Percentiles rank a stretch among this genome's conserved stretches.
phyloP scores from a whole-genome alignment of 2,329 filamentous ascomycete genomes.

The Decorospora gaudefroyi region DNA sequence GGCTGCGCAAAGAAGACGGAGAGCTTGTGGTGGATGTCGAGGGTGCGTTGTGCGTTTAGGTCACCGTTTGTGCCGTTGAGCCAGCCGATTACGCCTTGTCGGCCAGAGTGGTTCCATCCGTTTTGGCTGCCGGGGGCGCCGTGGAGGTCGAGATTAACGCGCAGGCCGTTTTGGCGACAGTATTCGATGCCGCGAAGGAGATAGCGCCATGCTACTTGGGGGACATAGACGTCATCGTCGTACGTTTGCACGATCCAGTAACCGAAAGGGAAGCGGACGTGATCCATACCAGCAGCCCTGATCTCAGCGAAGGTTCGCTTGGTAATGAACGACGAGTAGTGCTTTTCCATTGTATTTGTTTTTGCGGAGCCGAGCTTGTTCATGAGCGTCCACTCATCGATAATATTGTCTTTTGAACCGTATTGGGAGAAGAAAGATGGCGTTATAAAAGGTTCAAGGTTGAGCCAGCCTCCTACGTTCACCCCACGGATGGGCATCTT shows the following conservation, averaged over 20 bases:
- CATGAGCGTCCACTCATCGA: slow-evolving; percentile 87
- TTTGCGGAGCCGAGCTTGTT: slow-evolving; percentile 68
- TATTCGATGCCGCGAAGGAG: slow-evolving; percentile 91
- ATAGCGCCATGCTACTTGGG: slow-evolving; percentile 88
- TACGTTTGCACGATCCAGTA: slow-evolving; percentile 94
- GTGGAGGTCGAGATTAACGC: slow-evolving; percentile 92
- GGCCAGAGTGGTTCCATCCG: slow-evolving; percentile 95
- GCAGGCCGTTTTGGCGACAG: slow-evolving; percentile 86
- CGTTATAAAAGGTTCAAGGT: slow-evolving; percentile 91
- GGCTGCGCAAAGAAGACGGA: slow-evolving; percentile 92
- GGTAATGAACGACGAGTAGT: slow-evolving; percentile 87
- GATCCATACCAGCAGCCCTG: slow-evolving; percentile 83
- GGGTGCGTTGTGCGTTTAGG: slow-evolving; percentile 75
- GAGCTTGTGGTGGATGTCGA: slow-evolving; percentile 85
- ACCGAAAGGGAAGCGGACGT: slow-evolving; percentile 92
- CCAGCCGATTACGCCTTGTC: slow-evolving; percentile 81
- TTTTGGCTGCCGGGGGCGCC: slow-evolving; percentile 93
- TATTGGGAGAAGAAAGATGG: slow-evolving; percentile 83
- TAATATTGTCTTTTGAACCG: slow-evolving; percentile 63
- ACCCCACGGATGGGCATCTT: slow-evolving; percentile 82
- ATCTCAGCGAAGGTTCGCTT: slow-evolving; percentile 86
- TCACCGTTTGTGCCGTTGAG: slow-evolving; percentile 85
- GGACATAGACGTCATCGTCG: slow-evolving; percentile 83
- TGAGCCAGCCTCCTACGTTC: slow-evolving; percentile 92
- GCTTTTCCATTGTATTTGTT: slow-evolving; percentile 75